These are phyloP conservation scores for Citrus reticulata DNA, from an alignment of 345 rosid species.

Conservation along the genomic window DNA sequence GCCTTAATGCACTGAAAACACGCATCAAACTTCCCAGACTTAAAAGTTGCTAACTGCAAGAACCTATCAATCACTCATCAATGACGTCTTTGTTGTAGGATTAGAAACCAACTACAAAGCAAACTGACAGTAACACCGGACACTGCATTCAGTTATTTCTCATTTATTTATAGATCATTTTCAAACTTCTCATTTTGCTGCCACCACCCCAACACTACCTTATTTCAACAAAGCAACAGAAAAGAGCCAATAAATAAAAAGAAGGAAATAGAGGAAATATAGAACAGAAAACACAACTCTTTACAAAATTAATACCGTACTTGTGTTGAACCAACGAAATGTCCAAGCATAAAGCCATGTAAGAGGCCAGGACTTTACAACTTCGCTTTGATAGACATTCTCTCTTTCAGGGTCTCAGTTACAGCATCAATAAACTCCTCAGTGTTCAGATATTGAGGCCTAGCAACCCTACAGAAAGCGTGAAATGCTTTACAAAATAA, in stretches of 20 bases:
- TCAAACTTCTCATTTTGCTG: background rate
- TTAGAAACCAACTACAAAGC: background rate
- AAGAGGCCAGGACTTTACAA: slow-evolving; percentile 3
- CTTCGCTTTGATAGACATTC: slow-evolving; percentile 30
- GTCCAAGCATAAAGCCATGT: background rate
- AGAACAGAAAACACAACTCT: background rate
- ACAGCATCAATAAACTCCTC: slow-evolving; percentile 77
- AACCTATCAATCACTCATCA: background rate
- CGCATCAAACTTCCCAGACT: background rate
- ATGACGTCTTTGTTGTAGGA: background rate
- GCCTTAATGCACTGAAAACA: background rate
- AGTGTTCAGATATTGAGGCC: slow-evolving; percentile 53
- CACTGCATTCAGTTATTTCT: background rate
- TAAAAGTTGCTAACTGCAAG: background rate
- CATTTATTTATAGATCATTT: background rate
- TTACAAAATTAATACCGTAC: background rate
- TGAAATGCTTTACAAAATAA: background rate
- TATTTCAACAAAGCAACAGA: background rate
- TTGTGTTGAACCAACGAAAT: background rate
- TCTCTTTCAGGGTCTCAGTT: slow-evolving; percentile 51
- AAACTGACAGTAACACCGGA: background rate
- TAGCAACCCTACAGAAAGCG: slow-evolving; percentile 36
- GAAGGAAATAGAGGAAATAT: background rate
- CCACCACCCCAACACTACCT: background rate
- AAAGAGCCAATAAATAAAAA: background rate